These are phyloP conservation scores for Cercospora sp. DNA, from an alignment of 2,329 filamentous ascomycete genomes.

Conservation along the genomic window DNA sequence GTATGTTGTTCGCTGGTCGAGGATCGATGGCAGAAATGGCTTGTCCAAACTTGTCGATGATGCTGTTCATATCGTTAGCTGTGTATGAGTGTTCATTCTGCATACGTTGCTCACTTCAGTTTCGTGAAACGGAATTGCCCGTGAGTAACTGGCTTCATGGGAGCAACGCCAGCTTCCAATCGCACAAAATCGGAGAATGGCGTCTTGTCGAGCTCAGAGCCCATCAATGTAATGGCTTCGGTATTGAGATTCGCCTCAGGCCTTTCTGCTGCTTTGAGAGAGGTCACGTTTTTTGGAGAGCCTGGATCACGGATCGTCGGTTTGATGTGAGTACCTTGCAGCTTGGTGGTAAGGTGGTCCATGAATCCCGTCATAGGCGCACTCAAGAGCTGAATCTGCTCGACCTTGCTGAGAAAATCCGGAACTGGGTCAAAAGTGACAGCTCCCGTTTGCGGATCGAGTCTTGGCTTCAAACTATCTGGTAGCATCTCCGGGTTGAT, in stretches of 20 bases:
- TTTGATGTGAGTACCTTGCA: slow-evolving; percentile 15
- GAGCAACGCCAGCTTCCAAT: slow-evolving; percentile 11
- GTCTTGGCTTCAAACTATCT: background rate
- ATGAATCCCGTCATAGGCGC: background rate
- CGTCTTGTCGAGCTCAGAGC: slow-evolving; percentile 2
- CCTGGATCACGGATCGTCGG: background rate
- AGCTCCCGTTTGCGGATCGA: background rate
- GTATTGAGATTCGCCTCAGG: background rate
- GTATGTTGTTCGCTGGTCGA: slow-evolving; percentile 38
- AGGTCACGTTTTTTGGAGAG: background rate
- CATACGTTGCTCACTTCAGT: slow-evolving; percentile 29
- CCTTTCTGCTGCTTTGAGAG: background rate
- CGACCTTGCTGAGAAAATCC: background rate
- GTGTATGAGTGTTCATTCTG: too few species aligned
- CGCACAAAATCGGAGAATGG: slow-evolving; percentile 8
- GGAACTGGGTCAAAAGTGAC: background rate
- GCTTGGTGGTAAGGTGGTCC: background rate
- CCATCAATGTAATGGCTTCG: slow-evolving; percentile 8
- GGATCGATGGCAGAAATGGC: background rate
- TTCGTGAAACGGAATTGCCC: slow-evolving; percentile 51
- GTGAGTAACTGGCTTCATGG: slow-evolving; percentile 52
- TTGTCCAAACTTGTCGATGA: background rate
- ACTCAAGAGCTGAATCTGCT: background rate
- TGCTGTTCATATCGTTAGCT: background rate
- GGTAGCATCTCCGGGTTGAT: background rate